Evolutionary conservation across 108 stramenopile species (phyloP).

Genomic region (Epipyxis sp.): DNA sequence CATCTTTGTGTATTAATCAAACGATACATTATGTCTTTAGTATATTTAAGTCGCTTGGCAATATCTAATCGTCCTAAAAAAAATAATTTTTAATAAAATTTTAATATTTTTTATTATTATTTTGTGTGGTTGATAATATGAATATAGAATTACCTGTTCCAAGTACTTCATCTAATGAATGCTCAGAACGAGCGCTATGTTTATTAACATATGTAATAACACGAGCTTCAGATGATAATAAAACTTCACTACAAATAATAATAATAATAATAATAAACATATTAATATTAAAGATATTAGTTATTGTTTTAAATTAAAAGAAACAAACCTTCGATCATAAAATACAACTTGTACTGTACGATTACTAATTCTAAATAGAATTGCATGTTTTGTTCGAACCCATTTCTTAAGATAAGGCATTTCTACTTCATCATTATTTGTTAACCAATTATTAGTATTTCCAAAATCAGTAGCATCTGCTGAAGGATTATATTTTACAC

Average conservation of each 20-base stretch:
- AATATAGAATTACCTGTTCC: slow-evolving; percentile 58
- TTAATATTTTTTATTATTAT: too few relatives aligned
- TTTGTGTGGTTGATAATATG: too few relatives aligned
- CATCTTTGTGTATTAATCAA: slow-evolving; percentile 40
- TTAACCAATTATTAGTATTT: not conserved
- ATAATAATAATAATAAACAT: slow-evolving; percentile 64
- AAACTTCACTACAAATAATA: slow-evolving; percentile 83
- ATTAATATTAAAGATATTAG: too few relatives aligned
- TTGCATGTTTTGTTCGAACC: slow-evolving; percentile 92
- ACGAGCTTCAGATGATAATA: slow-evolving; percentile 76
- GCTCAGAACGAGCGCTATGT: slow-evolving; percentile 63
- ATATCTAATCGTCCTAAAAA: slow-evolving; percentile 58
- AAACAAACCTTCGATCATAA: slow-evolving; percentile 47
- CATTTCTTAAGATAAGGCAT: slow-evolving; percentile 92
- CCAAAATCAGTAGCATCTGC: not conserved
- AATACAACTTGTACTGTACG: slow-evolving; percentile 73
- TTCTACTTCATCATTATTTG: slow-evolving; percentile 31
- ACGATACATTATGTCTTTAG: slow-evolving; percentile 83
- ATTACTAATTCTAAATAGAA: slow-evolving; percentile 91
- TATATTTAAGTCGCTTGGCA: slow-evolving; percentile 79
- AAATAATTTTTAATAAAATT: too few relatives aligned
- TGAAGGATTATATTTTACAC: not conserved
- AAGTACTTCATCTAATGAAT: slow-evolving; percentile 65
- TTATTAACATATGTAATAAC: slow-evolving; percentile 80
- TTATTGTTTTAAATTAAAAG: not conserved